Conservation (phyloP, 495 filamentous ascomycete species). For the Penicillium bovifimosum region DNA sequence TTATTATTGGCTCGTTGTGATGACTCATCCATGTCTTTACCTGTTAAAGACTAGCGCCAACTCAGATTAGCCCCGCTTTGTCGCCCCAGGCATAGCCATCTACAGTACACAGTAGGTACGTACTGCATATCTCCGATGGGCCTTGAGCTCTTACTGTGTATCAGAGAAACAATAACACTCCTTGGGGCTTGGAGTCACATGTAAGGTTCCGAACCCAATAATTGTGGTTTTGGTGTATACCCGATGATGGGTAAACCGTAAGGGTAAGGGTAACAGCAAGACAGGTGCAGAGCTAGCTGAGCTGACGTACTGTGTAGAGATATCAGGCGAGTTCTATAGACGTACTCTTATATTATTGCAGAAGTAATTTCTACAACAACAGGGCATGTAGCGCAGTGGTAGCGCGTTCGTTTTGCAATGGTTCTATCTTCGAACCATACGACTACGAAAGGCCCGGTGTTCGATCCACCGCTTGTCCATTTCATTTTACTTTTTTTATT, state of each 20-base stretch:
- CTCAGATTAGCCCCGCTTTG: background rate
- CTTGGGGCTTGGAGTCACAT: too few species aligned
- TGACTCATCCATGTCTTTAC: background rate
- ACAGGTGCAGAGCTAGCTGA: too few species aligned
- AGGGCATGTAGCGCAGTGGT: slow-evolving; percentile 13
- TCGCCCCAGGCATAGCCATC: background rate
- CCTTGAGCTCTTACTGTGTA: background rate
- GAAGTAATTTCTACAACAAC: background rate
- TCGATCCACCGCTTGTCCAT: slow-evolving; percentile 16
- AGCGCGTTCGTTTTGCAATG: slow-evolving; percentile 13
- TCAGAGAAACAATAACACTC: background rate
- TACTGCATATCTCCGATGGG: background rate
- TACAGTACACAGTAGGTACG: too few species aligned
- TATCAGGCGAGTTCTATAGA: too few species aligned
- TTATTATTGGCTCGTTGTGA: background rate
- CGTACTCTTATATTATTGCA: too few species aligned
- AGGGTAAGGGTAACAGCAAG: too few species aligned
- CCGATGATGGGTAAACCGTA: too few species aligned
- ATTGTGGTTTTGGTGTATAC: too few species aligned
- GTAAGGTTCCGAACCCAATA: too few species aligned
- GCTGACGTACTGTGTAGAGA: too few species aligned
- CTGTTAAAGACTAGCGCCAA: background rate
- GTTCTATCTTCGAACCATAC: too few species aligned
- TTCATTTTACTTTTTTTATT: slow-evolving; percentile 5
- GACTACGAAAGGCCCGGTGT: slow-evolving; percentile 15